Evolutionary conservation across 2,329 filamentous ascomycete species (phyloP).

Genomic region (Alternaria arbusti): DNA sequence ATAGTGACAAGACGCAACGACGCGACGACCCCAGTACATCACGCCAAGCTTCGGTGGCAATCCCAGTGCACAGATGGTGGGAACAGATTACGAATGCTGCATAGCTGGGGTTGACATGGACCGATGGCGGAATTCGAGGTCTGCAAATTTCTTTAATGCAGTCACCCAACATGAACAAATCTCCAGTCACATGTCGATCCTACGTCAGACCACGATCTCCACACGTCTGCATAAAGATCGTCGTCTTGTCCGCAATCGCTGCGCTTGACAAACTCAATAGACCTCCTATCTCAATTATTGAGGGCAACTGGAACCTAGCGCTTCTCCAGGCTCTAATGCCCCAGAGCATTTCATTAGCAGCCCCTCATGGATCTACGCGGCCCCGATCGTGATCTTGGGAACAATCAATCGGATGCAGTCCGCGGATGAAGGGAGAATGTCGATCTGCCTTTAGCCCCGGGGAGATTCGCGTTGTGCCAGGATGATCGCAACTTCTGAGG

Average conservation of each 20-base stretch:
- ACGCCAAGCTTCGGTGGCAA: constrained; percentile 12
- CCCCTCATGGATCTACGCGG: constrained; percentile 1
- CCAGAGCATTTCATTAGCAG: neutral
- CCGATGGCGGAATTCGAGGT: neutral
- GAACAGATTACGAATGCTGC: constrained; percentile 11
- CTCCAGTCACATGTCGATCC: neutral
- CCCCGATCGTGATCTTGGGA: neutral
- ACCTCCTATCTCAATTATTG: neutral
- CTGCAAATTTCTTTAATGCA: neutral
- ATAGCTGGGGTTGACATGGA: neutral
- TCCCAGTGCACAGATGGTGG: constrained; percentile 3
- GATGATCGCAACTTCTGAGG: constrained; percentile 4
- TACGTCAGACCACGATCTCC: neutral
- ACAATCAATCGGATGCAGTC: neutral
- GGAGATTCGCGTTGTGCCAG: neutral
- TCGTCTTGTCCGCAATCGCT: neutral
- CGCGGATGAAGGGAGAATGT: constrained; percentile 5
- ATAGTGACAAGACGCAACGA: neutral
- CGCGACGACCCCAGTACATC: neutral
- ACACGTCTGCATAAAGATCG: neutral
- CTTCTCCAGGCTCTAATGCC: neutral
- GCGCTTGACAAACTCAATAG: neutral
- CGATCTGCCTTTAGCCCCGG: constrained; percentile 9
- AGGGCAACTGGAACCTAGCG: neutral
- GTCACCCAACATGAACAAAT: neutral